Conservation (phyloP, 257 asterid species). For the Petunia secreta region DNA sequence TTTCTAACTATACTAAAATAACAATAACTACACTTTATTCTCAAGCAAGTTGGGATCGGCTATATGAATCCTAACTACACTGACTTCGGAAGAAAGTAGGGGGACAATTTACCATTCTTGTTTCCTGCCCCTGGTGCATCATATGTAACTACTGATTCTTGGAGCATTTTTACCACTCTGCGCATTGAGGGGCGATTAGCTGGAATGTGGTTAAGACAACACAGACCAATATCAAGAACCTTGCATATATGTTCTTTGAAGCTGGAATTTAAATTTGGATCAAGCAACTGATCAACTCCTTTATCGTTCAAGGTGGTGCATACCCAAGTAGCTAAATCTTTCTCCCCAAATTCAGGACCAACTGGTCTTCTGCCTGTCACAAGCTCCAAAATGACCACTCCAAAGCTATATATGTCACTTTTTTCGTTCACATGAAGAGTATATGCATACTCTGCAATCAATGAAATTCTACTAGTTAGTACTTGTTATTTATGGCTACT, state of each 20-base stretch:
- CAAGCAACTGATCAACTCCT: conserved; percentile 55
- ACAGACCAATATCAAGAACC: conserved; percentile 59
- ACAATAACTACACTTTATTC: no score
- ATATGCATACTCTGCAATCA: conserved; percentile 68
- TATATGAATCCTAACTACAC: background rate
- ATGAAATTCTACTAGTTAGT: background rate
- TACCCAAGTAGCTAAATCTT: conserved; percentile 64
- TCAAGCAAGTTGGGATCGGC: no score
- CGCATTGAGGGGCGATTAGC: conserved; percentile 82
- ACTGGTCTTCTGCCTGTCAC: conserved; percentile 61
- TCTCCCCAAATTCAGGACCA: conserved; percentile 52
- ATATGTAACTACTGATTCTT: conserved; percentile 35
- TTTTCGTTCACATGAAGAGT: conserved; percentile 77
- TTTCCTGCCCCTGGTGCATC: conserved; percentile 26
- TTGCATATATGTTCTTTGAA: conserved; percentile 44
- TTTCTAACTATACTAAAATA: background rate
- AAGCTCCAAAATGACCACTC: conserved; percentile 70
- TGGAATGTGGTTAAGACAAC: conserved; percentile 61
- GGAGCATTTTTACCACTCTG: conserved; percentile 64
- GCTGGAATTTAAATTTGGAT: conserved; percentile 48
- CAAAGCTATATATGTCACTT: conserved; percentile 82
- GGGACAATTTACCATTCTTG: conserved; percentile 32
- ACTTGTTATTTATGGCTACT: background rate
- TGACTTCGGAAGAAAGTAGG: conserved; percentile 19
- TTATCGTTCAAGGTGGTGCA: conserved; percentile 40